These are phyloP conservation scores for Diaporthe citri DNA, from an alignment of 2,329 filamentous ascomycete species.

Conservation along the genomic window DNA sequence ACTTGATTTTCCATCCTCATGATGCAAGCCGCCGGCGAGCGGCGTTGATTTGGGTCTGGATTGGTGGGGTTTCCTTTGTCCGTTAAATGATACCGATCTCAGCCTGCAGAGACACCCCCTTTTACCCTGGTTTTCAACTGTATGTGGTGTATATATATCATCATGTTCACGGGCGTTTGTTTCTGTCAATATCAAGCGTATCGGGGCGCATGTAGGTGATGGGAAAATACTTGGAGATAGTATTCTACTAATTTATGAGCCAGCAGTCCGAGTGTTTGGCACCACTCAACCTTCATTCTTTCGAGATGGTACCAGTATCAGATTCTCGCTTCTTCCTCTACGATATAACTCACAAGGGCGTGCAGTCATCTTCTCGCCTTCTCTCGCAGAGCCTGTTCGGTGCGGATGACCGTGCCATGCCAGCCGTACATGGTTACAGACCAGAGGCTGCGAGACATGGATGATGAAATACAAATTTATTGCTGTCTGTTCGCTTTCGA, in stretches of 20 bases:
- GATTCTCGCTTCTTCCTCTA: not conserved
- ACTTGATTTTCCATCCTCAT: not conserved
- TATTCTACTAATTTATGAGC: slow-evolving; percentile 24
- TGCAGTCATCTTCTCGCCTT: not conserved
- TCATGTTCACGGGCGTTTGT: slow-evolving; percentile 14
- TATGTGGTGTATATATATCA: not conserved
- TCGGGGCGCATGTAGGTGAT: slow-evolving; percentile 1
- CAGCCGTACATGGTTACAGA: not conserved
- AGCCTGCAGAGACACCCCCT: slow-evolving; percentile 2
- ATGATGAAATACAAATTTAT: not conserved
- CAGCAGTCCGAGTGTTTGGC: not conserved
- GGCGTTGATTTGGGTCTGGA: slow-evolving; percentile 5
- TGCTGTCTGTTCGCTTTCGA: not conserved
- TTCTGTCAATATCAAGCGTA: slow-evolving; percentile 2
- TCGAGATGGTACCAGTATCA: not conserved
- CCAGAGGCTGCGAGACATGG: not conserved
- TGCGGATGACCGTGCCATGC: not conserved
- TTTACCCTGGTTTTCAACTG: not conserved
- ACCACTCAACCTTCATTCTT: not conserved
- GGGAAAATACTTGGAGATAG: slow-evolving; percentile 2
- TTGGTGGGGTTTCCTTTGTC: not conserved
- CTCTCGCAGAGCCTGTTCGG: not conserved
- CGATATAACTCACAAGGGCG: not conserved
- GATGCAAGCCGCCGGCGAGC: slow-evolving; percentile 19
- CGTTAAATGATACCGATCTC: slow-evolving; percentile 27